These are phyloP conservation scores for Dissophora ornata DNA, from an alignment of 192 early-diverging fungal species.

Conservation along the genomic window DNA sequence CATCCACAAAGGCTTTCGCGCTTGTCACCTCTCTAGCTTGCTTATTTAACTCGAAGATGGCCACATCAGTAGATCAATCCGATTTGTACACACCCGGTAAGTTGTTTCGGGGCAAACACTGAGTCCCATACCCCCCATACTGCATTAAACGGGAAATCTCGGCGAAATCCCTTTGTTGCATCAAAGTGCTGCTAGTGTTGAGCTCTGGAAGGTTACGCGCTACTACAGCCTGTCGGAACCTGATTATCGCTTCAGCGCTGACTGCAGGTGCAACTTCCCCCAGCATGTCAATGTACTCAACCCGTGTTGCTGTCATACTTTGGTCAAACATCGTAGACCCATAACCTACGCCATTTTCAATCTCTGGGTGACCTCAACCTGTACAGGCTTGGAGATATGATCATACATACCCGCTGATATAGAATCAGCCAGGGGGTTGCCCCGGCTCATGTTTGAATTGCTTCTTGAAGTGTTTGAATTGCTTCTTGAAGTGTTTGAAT, in stretches of 20 bases:
- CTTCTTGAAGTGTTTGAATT: too few relatives aligned
- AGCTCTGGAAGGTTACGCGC: background rate
- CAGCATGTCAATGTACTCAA: conserved; percentile 1
- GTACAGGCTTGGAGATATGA: background rate
- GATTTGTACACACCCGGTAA: background rate
- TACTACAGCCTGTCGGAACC: background rate
- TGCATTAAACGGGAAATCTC: background rate
- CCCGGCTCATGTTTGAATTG: too few relatives aligned
- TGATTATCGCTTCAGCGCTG: background rate
- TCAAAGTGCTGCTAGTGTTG: conserved; percentile 4
- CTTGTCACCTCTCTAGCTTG: background rate
- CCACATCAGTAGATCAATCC: background rate
- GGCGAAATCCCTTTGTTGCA: background rate
- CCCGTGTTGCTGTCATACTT: background rate
- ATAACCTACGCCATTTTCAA: background rate
- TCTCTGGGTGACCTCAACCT: background rate
- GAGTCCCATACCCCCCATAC: background rate
- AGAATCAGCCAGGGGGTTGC: too few relatives aligned
- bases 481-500: too few relatives aligned
- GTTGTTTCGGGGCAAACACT: background rate
- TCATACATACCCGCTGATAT: background rate
- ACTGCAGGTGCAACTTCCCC: background rate
- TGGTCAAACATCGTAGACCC: background rate
- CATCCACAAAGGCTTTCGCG: background rate
- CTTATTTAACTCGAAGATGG: background rate